These are phyloP conservation scores for Aspergillus intermedius DNA, from an alignment of 2,329 filamentous ascomycete genomes.

Conservation along the genomic window DNA sequence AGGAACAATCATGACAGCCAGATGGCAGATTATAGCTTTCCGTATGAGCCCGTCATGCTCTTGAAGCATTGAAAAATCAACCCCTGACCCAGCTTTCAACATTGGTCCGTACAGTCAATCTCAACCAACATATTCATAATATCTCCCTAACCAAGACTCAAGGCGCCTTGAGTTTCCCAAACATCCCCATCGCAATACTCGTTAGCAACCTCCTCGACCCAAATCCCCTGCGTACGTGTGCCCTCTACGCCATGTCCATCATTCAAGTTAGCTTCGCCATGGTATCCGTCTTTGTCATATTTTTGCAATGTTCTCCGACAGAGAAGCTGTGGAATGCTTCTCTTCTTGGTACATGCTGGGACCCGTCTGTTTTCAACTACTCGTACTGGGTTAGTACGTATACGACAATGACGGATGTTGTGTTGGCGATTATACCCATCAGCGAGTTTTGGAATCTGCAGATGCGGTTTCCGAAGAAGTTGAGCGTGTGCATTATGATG, in stretches of 20 bases:
- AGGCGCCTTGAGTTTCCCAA: slow-evolving; percentile 23
- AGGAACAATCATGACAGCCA: slow-evolving; percentile 10
- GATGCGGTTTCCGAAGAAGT: slow-evolving; percentile 17
- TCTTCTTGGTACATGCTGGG: slow-evolving; percentile 16
- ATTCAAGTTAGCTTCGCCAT: slow-evolving; percentile 20
- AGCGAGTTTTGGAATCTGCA: slow-evolving; percentile 21
- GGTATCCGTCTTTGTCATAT: slow-evolving; percentile 18
- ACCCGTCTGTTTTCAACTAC: slow-evolving; percentile 15
- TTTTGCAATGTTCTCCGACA: slow-evolving; percentile 18
- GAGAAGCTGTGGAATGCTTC: slow-evolving; percentile 16
- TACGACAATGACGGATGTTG: slow-evolving; percentile 21
- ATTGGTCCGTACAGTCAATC: slow-evolving; percentile 12
- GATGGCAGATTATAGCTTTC: slow-evolving; percentile 22
- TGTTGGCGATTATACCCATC: slow-evolving; percentile 20
- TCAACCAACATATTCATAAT: background rate
- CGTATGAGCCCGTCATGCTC: slow-evolving; percentile 5
- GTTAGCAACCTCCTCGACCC: slow-evolving; percentile 20
- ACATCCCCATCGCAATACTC: slow-evolving; percentile 23
- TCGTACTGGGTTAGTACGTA: slow-evolving; percentile 21
- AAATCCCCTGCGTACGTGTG: slow-evolving; percentile 11
- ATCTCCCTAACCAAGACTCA: background rate
- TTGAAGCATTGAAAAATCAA: background rate
- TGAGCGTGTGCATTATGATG: slow-evolving; percentile 22
- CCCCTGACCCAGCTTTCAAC: slow-evolving; percentile 13
- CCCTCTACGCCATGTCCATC: slow-evolving; percentile 16